A percentile compares a stretch with the other conserved stretches of the same genome.
Conservation (phyloP, 31 red algal species). For the Asparagopsis taxiformis region DNA sequence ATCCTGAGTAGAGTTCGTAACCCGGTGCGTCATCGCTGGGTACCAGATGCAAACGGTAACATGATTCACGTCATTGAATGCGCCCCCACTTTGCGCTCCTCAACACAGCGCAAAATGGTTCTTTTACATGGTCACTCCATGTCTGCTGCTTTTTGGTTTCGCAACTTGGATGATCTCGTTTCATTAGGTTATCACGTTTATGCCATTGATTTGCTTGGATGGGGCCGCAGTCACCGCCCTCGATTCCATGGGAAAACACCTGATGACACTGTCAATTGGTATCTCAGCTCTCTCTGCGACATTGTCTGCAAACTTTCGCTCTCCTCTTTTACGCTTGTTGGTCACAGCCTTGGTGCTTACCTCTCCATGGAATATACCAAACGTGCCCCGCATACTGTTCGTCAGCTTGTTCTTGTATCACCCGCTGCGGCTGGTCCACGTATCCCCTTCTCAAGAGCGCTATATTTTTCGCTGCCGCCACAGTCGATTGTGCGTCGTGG, state of each 20-base stretch:
- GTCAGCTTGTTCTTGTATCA: slow-evolving; percentile 75
- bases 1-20: slow-evolving; percentile 31
- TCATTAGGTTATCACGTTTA: slow-evolving; percentile 56
- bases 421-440: slow-evolving; percentile 66
- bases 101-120: slow-evolving; percentile 29
- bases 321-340: slow-evolving; percentile 66
- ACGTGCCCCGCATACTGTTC: slow-evolving; percentile 26
- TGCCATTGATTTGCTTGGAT: slow-evolving; percentile 91
- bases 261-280: slow-evolving; percentile 57
- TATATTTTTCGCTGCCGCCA: slow-evolving; percentile 90
- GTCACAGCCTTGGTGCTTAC: slow-evolving; percentile 91
- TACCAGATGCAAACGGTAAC: slow-evolving; percentile 25
- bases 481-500: slow-evolving; percentile 77
- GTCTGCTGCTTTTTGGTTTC: slow-evolving; percentile 88
- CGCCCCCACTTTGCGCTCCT: not conserved
- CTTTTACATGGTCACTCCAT: slow-evolving; percentile 98
- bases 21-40: slow-evolving; percentile 20
- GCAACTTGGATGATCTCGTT: slow-evolving; percentile 81
- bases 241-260: slow-evolving; percentile 54
- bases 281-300: slow-evolving; percentile 26
- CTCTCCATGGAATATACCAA: slow-evolving; percentile 70
- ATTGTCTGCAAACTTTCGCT: slow-evolving; percentile 20
- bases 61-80: slow-evolving; percentile 39
- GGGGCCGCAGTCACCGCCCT: slow-evolving; percentile 82
- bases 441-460: slow-evolving; percentile 56